Evolutionary conservation across 176 grass and related monocot species (phyloP), one percentile per base, ranked within the genome.

Genomic region (Puccinellia tenuiflora): DNA sequence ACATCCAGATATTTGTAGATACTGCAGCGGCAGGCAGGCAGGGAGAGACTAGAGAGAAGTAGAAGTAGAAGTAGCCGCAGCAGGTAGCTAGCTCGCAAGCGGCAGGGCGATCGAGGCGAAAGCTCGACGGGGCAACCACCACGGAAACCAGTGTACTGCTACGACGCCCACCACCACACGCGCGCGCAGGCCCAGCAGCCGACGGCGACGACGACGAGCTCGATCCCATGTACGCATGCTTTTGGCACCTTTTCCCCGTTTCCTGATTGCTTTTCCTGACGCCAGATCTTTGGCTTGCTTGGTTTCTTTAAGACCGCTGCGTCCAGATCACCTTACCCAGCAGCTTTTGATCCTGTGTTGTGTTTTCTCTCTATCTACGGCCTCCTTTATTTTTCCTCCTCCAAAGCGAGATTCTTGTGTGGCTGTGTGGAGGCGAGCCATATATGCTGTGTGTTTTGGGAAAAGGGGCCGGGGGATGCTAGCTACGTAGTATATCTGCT

Each of bases 241-340:
- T 90, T 72, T 34, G 24, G 20, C 12, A 55, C 22, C 67, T 74
- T 67, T 86, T 59, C 20, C 52, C 75, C 20, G 79, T 79, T 83
- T 68, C n/a, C 57, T 31, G 47, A 74, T 86, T 34, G 54, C 73
- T 31, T 83, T 86, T 50, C 6, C 57, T 16, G 47, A 68, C 59
- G 28, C 1, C 68, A 86, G 78, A 90, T 90, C 67, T 90, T 87
- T 84, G 80, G 50, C 75, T 83, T 43, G 80, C 80, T 84, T 86
- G 84, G 88, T 83, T 90, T 86, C 88, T 90, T 90, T 90, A 86
- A 79, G 84, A 90, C 88, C 56, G 18, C 47, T 45, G 79, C 84
- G 84, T 83, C 88, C 46, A 83, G 78, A 83, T 79, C 88, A 22
- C 37, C 65, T 7, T 14, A 6, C 24, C 42, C 9, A 75, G 34